A percentile compares a stretch with the other conserved stretches of the same genome.
Conservation (phyloP, 208 protist genomes). For the Giardia muris region DNA sequence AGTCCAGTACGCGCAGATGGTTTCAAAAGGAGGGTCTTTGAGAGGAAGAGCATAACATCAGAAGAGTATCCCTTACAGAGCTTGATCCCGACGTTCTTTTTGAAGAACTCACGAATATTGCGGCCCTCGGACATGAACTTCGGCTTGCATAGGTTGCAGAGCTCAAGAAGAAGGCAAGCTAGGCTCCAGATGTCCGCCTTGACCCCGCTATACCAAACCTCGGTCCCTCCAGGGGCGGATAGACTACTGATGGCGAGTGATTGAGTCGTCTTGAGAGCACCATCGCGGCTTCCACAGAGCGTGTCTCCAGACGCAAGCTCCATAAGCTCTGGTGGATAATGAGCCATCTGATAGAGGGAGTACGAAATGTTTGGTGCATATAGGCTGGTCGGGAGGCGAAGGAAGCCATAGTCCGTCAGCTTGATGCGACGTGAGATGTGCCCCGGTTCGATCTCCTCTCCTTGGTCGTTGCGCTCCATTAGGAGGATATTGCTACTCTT, state of each 20-base stretch:
- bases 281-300: not conserved
- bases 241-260: not conserved
- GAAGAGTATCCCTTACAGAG: not conserved
- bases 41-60: not conserved
- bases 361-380: not conserved
- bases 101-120: not conserved
- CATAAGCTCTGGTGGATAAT: not conserved
- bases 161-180: not conserved
- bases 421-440: not conserved
- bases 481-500: not conserved
- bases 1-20: not conserved
- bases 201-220: not conserved
- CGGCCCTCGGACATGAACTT: not conserved
- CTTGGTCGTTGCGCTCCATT: not conserved
- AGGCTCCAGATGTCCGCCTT: not conserved
- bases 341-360: not conserved
- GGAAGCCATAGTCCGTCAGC: not conserved
- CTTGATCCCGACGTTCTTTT: not conserved
- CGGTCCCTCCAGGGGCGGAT: not conserved
- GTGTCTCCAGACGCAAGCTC: not conserved
- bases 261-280: not conserved
- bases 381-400: not conserved
- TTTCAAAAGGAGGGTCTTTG: not conserved
- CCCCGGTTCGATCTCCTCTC: not conserved
- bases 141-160: not conserved